phyloP scores from a whole-genome alignment of 352 stramenopile genomes.

The Globisporangium rhizosaccharum region DNA sequence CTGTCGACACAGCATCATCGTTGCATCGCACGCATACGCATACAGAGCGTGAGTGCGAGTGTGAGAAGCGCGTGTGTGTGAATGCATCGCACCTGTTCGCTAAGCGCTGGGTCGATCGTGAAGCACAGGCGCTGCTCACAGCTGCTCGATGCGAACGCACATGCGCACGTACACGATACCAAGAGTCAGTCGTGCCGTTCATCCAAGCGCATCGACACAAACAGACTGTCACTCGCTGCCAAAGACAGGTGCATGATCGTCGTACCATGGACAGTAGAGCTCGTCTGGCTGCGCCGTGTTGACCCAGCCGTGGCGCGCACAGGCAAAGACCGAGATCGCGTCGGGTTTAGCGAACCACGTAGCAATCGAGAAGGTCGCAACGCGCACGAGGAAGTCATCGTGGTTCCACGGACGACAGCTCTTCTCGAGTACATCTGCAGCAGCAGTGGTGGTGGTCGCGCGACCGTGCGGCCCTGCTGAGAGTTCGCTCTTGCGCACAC shows the following conservation, averaged over 20 bases:
- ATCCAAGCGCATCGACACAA: neutral
- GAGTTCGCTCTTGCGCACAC: neutral
- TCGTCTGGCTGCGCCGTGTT: slow-evolving; percentile 35
- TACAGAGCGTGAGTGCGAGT: slow-evolving; percentile 1
- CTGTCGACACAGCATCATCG: neutral
- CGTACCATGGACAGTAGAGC: slow-evolving; percentile 38
- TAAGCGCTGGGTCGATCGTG: slow-evolving; percentile 43
- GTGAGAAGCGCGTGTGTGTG: neutral
- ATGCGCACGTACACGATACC: neutral
- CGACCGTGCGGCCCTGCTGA: neutral
- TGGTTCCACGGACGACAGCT: slow-evolving; percentile 45
- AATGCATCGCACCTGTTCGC: slow-evolving; percentile 10
- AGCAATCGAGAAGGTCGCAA: slow-evolving; percentile 45
- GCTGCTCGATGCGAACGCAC: slow-evolving; percentile 11
- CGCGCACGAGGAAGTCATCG: slow-evolving; percentile 38
- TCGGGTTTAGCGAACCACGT: slow-evolving; percentile 65
- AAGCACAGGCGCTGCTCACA: slow-evolving; percentile 48
- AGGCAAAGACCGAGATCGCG: slow-evolving; percentile 35
- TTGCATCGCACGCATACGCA: neutral
- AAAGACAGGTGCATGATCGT: neutral
- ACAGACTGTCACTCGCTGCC: neutral
- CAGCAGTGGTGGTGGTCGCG: neutral
- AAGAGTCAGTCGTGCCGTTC: slow-evolving; percentile 3
- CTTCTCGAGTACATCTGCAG: neutral
- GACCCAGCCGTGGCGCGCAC: slow-evolving; percentile 46